Evolutionary conservation across 2,329 filamentous ascomycete species (phyloP).

Genomic region (Pseudogymnoascus verrucosus): DNA sequence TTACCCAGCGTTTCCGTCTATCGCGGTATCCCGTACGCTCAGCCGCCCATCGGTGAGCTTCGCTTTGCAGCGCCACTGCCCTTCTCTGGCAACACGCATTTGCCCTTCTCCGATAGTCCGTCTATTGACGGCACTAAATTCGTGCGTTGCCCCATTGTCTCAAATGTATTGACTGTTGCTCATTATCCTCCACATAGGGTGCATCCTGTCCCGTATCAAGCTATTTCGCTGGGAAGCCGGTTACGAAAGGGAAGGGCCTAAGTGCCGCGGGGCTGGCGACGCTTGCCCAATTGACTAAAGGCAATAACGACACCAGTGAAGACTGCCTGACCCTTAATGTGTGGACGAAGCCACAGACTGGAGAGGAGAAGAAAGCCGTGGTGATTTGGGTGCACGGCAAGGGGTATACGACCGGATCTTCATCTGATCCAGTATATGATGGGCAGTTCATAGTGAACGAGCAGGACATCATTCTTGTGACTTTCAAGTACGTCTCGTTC

Average conservation of each 20-base stretch:
- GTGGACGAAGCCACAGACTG: conserved; percentile 15
- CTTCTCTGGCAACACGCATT: conserved; percentile 12
- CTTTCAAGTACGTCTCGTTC: conserved; percentile 36
- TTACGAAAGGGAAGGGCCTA: conserved; percentile 15
- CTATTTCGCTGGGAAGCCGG: neutral
- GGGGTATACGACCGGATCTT: conserved; percentile 32
- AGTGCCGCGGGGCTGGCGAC: conserved; percentile 17
- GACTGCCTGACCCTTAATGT: conserved; percentile 25
- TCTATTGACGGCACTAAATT: neutral
- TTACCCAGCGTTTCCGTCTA: conserved; percentile 24
- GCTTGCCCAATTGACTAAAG: conserved; percentile 9
- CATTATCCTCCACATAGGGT: neutral
- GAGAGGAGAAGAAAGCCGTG: conserved; percentile 31
- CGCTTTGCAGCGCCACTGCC: conserved; percentile 25
- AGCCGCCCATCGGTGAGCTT: conserved; percentile 40
- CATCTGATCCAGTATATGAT: conserved; percentile 33
- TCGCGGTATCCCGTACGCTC: conserved; percentile 43
- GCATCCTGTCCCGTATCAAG: neutral
- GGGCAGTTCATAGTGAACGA: conserved; percentile 36
- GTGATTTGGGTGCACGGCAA: conserved; percentile 39
- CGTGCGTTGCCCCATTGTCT: neutral
- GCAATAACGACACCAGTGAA: conserved; percentile 13
- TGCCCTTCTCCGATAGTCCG: conserved; percentile 10
- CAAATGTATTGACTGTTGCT: conserved; percentile 4
- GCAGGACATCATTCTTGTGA: conserved; percentile 38